Base-by-base conservation (phyloP, 2,329 filamentous ascomycete genomes). In the Aspergillus pseudotamarii region DNA sequence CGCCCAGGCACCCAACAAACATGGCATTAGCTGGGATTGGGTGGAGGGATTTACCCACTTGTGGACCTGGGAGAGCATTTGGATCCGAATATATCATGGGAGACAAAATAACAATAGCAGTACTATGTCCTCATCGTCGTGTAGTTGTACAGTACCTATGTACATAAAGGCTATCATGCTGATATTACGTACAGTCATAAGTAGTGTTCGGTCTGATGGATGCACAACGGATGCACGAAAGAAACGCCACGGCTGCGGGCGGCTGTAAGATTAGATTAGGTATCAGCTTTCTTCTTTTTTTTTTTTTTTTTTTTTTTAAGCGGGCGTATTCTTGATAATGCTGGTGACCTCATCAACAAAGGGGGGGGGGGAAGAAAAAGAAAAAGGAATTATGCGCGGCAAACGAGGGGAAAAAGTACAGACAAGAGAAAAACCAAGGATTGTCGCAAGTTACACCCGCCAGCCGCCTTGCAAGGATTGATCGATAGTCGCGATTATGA, bases 401-500 rank as follows among this genome's bases (percentile, higher is more conserved):
- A 51, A 51, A 51, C 48, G 48, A 51, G 48, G 48, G 48, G n/a
- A 34, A 51, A 51, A 51, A 34, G 28, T 51, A 51, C 48, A 51
- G 48, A 51, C 28, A 19, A 51, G 16, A 51, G 10, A 28, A 28
- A 28, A 50, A 50, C 19, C 4, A 50, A 30, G 14, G 14, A 28
- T 32, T 14, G 4, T 21, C 19, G 41, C 56, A 58, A 58, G 56
- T 43, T 58, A 46, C 56, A 58, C 45, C 28, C 41, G 41, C 28
- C 56, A 32, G 28, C 56, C 41, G 56, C 56, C 41, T 48, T 57
- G 46, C 54, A 55, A 61, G 23, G 26, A 57, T 38, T 57, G 51
- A n/a, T 36, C 43, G 43, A 45, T 45, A 61, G 43, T 41, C 45
- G 53, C 34, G 43, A 26, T 16, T 60, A 23, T 48, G 32, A 46